Percentiles rank a stretch among this genome's conserved stretches.
These are phyloP conservation scores for Aspergillus tanneri DNA, from an alignment of 2,329 filamentous ascomycete genomes.

Conservation along the genomic window DNA sequence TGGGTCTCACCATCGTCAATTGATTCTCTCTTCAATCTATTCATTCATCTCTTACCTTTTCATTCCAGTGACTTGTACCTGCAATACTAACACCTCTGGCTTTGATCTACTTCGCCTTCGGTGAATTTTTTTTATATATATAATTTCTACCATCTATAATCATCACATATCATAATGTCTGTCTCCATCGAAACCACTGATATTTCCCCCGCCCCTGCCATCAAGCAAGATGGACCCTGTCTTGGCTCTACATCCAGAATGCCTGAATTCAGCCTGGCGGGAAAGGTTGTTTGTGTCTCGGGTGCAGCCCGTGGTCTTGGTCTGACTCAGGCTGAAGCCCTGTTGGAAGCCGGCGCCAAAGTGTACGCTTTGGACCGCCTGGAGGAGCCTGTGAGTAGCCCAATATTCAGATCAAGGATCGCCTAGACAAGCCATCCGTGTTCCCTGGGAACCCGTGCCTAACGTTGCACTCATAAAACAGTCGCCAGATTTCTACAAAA, in stretches of 20 bases:
- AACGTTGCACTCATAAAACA: no score
- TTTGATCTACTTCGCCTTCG: neutral
- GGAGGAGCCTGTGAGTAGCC: constrained; percentile 35
- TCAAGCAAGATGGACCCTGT: constrained; percentile 27
- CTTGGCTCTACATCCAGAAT: constrained; percentile 46
- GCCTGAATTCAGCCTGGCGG: constrained; percentile 72
- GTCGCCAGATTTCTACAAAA: constrained; percentile 61
- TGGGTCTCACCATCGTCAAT: constrained; percentile 9
- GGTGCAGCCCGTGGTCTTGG: constrained; percentile 71
- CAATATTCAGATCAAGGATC: neutral
- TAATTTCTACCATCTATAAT: neutral
- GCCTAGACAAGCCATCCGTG: neutral
- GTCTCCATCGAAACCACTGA: constrained; percentile 35
- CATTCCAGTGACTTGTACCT: neutral
- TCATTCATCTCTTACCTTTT: neutral
- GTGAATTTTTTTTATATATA: neutral
- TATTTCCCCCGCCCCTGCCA: constrained; percentile 26
- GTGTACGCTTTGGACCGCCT: constrained; percentile 48
- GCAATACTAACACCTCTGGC: neutral
- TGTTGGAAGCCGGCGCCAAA: constrained; percentile 72
- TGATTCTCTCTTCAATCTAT: neutral
- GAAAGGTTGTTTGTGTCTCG: constrained; percentile 69
- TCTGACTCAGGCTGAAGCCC: constrained; percentile 69
- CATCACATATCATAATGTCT: constrained; percentile 27
- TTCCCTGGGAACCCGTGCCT: neutral